Base-by-base conservation (phyloP, 768 basidiomycete genomes). In the Naematelia encephala region DNA sequence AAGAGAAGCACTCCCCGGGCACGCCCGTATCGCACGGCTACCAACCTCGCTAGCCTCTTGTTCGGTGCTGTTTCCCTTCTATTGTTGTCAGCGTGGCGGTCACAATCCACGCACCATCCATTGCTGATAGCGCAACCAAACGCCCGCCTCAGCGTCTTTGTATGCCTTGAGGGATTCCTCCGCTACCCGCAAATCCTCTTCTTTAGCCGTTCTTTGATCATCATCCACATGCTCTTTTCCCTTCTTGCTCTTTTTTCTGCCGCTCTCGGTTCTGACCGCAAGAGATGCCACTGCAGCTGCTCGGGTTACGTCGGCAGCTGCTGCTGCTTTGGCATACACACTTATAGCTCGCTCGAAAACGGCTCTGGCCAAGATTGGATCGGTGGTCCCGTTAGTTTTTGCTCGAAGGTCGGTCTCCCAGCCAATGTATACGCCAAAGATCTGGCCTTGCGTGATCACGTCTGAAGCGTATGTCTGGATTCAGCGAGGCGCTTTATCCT, bases 361-460 rank as follows among this genome's bases (percentile, higher is more conserved):
- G 14, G 54, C 52, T 30, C 58, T 28, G 14, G 57, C 62, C 8
- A 71, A 47, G 2, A 23, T 49, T 1, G 54, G 51, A 48, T 66
- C 70, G 4, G 54, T 29, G 0, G 51, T 49, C 47, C 51, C 54
- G 34, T 48, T 23, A 10, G 30, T 44, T 46, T 60, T 68, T 11
- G 67, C 64, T 29, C 63, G 54, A 11, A 27, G 43, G 39, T 70
- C 71, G 5, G 64, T 59, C 49, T 74, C 72, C 72, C 72, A 74
- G 5, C 51, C 28, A 1, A 68, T 60, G 50, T 71, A 74, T 10
- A 56, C 51, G n/a, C 34, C 30, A 21, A 63, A 62, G 8, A 58
- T 19, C 14, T 51, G 51, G 13, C 54, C 42, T 34, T 56, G 60
- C 13, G 44, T 39, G n/a, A 29, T 47, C 16, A 27, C 29, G 27